Conservation (phyloP, 352 stramenopile species). For the Globisporangium yorkense region DNA sequence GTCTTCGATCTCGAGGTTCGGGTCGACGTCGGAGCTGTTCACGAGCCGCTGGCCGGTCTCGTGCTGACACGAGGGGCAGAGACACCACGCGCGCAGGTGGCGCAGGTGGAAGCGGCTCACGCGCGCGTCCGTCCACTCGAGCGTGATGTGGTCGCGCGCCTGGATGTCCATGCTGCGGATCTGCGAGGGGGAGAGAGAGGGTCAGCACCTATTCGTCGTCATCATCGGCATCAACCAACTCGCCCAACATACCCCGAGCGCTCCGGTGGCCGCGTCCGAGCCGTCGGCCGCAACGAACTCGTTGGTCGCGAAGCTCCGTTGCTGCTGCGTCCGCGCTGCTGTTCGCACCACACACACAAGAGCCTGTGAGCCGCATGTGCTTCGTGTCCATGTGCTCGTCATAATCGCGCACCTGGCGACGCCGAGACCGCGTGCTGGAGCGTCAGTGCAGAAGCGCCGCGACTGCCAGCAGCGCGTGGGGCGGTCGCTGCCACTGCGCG, state of each 20-base stretch:
- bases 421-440: not conserved
- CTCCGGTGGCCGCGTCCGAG: not conserved
- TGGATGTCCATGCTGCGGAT: conserved; percentile 67
- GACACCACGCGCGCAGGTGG: conserved; percentile 75
- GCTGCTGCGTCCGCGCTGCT: not conserved
- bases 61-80: conserved; percentile 64
- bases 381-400: not conserved
- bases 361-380: not conserved
- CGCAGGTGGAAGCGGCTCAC: conserved; percentile 67
- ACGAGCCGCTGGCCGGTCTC: conserved; percentile 73
- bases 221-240: not conserved
- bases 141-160: conserved; percentile 60
- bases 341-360: not conserved
- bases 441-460: not conserved
- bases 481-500: not conserved
- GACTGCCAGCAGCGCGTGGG: not conserved
- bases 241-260: conserved; percentile 7
- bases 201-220: not conserved
- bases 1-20: conserved; percentile 58
- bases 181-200: conserved; percentile 13
- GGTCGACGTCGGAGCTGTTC: conserved; percentile 61
- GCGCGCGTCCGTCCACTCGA: conserved; percentile 74
- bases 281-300: conserved; percentile 14
- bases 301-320: conserved; percentile 21
- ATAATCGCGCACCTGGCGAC: not conserved